phyloP scores from a whole-genome alignment of 1,284 basidiomycete genomes.

The Austropuccinia psidii region DNA sequence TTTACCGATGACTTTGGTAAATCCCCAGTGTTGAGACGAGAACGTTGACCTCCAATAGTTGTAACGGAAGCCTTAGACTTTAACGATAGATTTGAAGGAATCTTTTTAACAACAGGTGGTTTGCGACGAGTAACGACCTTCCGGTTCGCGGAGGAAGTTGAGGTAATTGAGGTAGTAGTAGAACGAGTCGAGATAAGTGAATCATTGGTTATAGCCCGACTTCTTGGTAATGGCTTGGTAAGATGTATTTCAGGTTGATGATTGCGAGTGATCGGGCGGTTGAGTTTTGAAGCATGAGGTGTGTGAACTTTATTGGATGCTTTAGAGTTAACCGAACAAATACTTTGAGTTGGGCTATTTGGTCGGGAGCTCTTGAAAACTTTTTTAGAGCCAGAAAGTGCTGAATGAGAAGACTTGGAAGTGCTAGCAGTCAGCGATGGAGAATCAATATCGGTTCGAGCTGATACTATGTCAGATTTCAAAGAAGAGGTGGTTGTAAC shows the following conservation, averaged over 20 bases:
- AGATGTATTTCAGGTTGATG: not conserved
- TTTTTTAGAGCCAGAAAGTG: not conserved
- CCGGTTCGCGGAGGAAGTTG: not conserved
- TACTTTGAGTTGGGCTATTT: constrained; percentile 21
- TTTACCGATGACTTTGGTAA: not conserved
- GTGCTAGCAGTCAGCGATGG: no score
- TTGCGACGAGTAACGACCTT: constrained; percentile 5
- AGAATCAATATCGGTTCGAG: no score
- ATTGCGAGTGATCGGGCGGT: not conserved
- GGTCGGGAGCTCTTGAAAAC: not conserved
- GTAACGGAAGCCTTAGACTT: constrained; percentile 12
- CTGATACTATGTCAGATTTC: no score
- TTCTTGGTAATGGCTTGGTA: constrained; percentile 10
- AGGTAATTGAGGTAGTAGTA: not conserved
- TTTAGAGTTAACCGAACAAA: not conserved
- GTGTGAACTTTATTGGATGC: not conserved
- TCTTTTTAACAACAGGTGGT: constrained; percentile 11
- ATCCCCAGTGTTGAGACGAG: not conserved
- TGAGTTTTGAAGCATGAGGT: not conserved
- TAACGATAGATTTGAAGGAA: constrained; percentile 27
- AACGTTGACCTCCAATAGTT: not conserved
- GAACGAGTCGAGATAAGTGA: constrained; percentile 8
- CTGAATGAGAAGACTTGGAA: no score
- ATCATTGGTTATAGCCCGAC: not conserved
- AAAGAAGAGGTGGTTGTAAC: no score